Evolutionary conservation across 345 rosid species (phyloP), one percentile per base, ranked within the genome.

Genomic region (Abelmoschus esculentus): DNA sequence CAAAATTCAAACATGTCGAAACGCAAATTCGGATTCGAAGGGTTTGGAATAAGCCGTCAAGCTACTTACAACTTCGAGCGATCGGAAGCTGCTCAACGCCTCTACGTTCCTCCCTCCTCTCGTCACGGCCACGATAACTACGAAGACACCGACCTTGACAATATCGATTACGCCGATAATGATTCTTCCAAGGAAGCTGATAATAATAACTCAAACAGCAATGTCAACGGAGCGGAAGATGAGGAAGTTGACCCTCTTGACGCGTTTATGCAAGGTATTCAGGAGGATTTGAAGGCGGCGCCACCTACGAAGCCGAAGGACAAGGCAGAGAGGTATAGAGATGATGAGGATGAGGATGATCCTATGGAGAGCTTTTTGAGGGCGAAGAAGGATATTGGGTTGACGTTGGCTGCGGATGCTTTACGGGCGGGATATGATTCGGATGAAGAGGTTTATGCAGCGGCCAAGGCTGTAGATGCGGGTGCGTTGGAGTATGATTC

Each of bases 381-480:
- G 78, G 86, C 96, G 70, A 93, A 91, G 86, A 93, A 91, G 83
- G 96, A 93, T 76, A 62, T 88, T 19, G 98, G 98, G 31, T 77
- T 93, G 70, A 82, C 98, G 7, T 76, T 93, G 67, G 98, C 98
- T 0, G 89, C 96, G 0, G 98, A 93, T 40, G 98, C 84, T 44
- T 81, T 93, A 58, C 87, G 71, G 52, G 98, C 98, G 0, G 98
- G 98, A 4, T 91, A 93, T 75, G 83, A 87, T 76, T 93, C 98
- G 12, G 98, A 93, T 66, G 97, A 93, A 80, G 98, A 93, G 78
- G 98, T 93, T 57, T 93, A 93, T 54, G 98, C 96, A 0, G 96
- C 96, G 0, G 98, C 98, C 0, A 93, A 93, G 78, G 98, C 98
- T 0, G 90, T 93, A 17, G 98, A 93, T 75, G 93, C 92, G 3